Percentiles rank a stretch among this genome's conserved stretches.
Evolutionary conservation across 2,329 filamentous ascomycete genomes (phyloP).

Genomic region (Lecanicillium sp.): DNA sequence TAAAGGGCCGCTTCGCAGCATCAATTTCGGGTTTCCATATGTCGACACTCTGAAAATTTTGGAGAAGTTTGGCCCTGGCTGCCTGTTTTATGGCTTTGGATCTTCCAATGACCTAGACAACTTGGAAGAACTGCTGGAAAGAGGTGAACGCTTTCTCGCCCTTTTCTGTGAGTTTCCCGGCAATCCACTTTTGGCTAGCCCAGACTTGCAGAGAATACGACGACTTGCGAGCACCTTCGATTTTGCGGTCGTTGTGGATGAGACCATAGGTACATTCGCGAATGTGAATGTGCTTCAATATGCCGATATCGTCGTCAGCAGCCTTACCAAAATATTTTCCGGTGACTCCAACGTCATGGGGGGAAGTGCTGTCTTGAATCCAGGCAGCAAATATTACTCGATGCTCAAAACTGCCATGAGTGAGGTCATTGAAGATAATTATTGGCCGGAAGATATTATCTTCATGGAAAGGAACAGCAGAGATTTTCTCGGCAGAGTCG

Average conservation of each 20-base stretch:
- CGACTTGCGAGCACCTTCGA: constrained; percentile 73
- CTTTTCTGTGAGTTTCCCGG: constrained; percentile 94
- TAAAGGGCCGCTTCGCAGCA: constrained; percentile 62
- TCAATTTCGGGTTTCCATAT: constrained; percentile 96
- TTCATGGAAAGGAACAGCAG: constrained; percentile 96
- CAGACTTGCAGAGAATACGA: constrained; percentile 78
- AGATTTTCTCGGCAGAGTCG: constrained; percentile 78
- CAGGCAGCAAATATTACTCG: constrained; percentile 62
- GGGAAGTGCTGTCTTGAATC: constrained; percentile 63
- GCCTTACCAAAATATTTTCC: constrained; percentile 93
- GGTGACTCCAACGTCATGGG: constrained; percentile 99
- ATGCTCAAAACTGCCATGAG: constrained; percentile 61
- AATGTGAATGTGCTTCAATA: constrained; percentile 90
- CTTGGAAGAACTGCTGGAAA: constrained; percentile 63
- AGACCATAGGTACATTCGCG: constrained; percentile 93
- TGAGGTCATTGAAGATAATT: constrained; percentile 74
- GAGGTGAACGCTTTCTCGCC: constrained; percentile 70
- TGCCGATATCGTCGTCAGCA: constrained; percentile 89
- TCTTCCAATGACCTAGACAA: constrained; percentile 75
- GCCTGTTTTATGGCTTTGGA: constrained; percentile 79
- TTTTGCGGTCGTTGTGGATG: constrained; percentile 88
- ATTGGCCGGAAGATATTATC: constrained; percentile 89
- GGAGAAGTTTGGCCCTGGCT: constrained; percentile 88
- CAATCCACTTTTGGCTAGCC: constrained; percentile 82
- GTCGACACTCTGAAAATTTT: constrained; percentile 94